Percentiles rank a stretch among this genome's conserved stretches.
Conservation (phyloP, 2,329 filamentous ascomycete genomes). For the Colletotrichum simmondsii region DNA sequence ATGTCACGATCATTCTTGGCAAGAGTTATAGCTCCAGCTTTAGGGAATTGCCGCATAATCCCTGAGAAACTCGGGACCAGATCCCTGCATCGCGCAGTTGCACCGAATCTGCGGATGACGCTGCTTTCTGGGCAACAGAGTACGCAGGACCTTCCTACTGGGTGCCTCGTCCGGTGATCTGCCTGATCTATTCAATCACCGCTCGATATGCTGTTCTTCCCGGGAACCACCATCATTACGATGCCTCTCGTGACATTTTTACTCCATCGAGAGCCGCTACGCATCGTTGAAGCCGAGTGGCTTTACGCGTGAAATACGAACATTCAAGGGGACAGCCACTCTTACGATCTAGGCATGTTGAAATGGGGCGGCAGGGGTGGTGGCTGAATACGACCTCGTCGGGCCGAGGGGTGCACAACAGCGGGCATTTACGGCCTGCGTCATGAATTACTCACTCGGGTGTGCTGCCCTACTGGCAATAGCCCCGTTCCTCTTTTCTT, state of each 20-base stretch:
- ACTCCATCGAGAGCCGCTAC: not conserved
- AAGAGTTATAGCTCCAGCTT: not conserved
- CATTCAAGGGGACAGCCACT: not conserved
- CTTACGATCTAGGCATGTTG: not conserved
- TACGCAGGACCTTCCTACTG: not conserved
- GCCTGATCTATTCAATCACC: not conserved
- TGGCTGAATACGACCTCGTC: not conserved
- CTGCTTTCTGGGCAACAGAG: not conserved
- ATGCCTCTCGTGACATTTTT: not conserved
- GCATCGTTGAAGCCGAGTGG: not conserved
- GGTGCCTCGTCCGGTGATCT: not conserved
- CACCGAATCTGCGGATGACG: no score
- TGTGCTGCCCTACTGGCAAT: not conserved
- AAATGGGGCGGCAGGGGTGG: not conserved
- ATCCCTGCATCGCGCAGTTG: not conserved
- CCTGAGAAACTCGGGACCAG: not conserved
- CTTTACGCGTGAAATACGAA: not conserved
- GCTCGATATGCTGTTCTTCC: no score
- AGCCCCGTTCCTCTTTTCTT: not conserved
- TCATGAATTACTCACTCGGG: not conserved
- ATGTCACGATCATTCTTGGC: not conserved
- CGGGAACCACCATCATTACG: not conserved
- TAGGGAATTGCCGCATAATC: not conserved
- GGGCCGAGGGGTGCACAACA: conserved; percentile 1
- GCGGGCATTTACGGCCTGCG: conserved; percentile 15